Conservation (phyloP, 2,329 filamentous ascomycete species). For the Dactylella cylindrospora region DNA sequence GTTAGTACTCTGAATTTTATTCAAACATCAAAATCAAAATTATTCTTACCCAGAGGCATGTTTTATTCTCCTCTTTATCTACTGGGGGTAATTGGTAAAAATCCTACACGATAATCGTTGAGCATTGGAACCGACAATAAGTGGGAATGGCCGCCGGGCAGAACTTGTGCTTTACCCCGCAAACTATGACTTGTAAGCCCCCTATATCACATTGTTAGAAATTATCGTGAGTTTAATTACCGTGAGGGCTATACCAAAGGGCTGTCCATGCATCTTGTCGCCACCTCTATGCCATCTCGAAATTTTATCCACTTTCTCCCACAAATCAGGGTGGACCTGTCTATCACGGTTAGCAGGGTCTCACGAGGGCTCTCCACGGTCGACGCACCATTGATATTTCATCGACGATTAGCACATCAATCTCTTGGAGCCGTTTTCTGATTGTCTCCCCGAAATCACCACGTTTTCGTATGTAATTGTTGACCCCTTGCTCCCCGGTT, state of each 20-base stretch:
- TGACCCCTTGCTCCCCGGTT: constrained; percentile 52
- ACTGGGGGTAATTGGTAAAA: constrained; percentile 65
- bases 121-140: not conserved
- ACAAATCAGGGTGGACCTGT: constrained; percentile 50
- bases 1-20: no score
- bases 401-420: constrained; percentile 64
- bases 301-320: constrained; percentile 58
- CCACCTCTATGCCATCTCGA: constrained; percentile 52
- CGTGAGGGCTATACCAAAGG: constrained; percentile 51
- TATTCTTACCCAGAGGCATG: constrained; percentile 52
- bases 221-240: constrained; percentile 45
- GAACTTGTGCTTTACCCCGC: no score
- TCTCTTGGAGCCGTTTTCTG: constrained; percentile 52
- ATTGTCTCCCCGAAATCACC: constrained; percentile 5
- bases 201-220: constrained; percentile 49
- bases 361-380: no score
- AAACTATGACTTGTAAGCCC: constrained; percentile 61
- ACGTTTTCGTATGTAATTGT: constrained; percentile 37
- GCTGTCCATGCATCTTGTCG: constrained; percentile 9
- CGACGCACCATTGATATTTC: constrained; percentile 65
- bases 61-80: constrained; percentile 51
- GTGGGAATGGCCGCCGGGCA: no score
- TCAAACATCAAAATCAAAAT: no score
- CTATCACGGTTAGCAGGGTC: constrained; percentile 51
- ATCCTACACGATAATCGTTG: constrained; percentile 51